phyloP scores from a whole-genome alignment of 164 flowering plant species.

The Aristolochia californica region DNA sequence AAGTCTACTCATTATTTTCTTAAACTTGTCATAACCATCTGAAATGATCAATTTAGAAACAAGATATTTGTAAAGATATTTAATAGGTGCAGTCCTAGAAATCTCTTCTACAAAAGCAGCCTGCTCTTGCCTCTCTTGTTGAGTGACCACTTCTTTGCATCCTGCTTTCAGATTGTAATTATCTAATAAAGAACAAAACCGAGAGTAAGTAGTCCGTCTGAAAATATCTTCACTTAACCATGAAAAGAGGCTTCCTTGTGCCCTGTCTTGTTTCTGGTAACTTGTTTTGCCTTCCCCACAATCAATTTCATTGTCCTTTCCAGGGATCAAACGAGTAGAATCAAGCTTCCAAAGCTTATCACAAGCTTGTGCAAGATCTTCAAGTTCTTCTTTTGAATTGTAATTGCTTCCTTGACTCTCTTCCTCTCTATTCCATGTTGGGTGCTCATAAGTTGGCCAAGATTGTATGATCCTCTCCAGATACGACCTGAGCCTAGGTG shows the following conservation, averaged over 20 bases:
- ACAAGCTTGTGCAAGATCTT: slow-evolving; percentile 66
- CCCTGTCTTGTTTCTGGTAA: slow-evolving; percentile 72
- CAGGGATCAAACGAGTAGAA: slow-evolving; percentile 71
- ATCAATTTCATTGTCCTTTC: slow-evolving; percentile 77
- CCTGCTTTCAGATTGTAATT: slow-evolving; percentile 86
- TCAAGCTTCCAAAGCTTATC: slow-evolving; percentile 93
- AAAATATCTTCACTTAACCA: slow-evolving; percentile 63
- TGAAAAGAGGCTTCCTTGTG: slow-evolving; percentile 54
- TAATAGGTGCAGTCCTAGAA: slow-evolving; percentile 83
- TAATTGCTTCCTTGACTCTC: slow-evolving; percentile 25
- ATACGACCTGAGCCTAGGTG: slow-evolving; percentile 74
- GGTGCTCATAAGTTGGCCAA: neutral
- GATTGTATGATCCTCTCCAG: slow-evolving; percentile 30
- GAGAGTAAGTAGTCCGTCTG: slow-evolving; percentile 61
- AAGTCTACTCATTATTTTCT: slow-evolving; percentile 45
- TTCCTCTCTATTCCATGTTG: slow-evolving; percentile 29
- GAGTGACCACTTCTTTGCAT: slow-evolving; percentile 59
- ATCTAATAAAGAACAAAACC: slow-evolving; percentile 82
- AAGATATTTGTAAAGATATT: slow-evolving; percentile 81
- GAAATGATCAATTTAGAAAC: slow-evolving; percentile 40
- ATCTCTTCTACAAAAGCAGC: slow-evolving; percentile 89
- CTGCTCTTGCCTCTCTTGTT: slow-evolving; percentile 82
- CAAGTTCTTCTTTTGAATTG: slow-evolving; percentile 48
- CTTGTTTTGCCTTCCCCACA: slow-evolving; percentile 87
- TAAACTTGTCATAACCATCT: slow-evolving; percentile 46